Evolutionary conservation across 345 rosid genomes (phyloP).

Genomic region (Populus deltoides): DNA sequence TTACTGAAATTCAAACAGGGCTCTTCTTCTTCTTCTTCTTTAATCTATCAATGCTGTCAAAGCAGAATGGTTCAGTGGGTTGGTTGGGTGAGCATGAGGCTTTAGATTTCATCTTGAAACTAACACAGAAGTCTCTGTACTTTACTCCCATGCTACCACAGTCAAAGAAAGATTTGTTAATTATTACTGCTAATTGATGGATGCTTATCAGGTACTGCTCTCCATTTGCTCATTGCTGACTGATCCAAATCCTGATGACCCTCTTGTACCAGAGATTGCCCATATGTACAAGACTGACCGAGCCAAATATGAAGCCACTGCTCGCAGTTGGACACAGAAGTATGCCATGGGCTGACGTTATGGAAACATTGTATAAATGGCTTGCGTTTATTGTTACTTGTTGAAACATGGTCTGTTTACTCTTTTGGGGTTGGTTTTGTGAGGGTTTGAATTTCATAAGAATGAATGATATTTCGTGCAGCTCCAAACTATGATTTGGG

Average conservation of each 20-base stretch:
- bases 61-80: background rate
- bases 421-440: background rate
- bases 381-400: background rate
- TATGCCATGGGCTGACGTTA: slow-evolving; percentile 43
- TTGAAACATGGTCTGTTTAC: background rate
- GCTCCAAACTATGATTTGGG: background rate
- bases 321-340: slow-evolving; percentile 48
- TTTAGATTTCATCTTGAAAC: background rate
- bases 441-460: background rate
- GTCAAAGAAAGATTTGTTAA: background rate
- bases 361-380: background rate
- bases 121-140: background rate
- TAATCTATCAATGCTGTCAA: background rate
- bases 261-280: slow-evolving; percentile 46
- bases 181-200: background rate
- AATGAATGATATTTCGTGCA: background rate
- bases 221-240: slow-evolving; percentile 44
- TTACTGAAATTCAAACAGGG: background rate
- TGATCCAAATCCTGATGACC: slow-evolving; percentile 48
- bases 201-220: slow-evolving; percentile 32
- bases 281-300: slow-evolving; percentile 46
- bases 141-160: background rate
- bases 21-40: background rate
- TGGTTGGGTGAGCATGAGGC: background rate
- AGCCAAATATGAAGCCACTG: slow-evolving; percentile 38